These are phyloP conservation scores for Viola pubescens DNA, from an alignment of 441 rosid genomes.

Conservation along the genomic window DNA sequence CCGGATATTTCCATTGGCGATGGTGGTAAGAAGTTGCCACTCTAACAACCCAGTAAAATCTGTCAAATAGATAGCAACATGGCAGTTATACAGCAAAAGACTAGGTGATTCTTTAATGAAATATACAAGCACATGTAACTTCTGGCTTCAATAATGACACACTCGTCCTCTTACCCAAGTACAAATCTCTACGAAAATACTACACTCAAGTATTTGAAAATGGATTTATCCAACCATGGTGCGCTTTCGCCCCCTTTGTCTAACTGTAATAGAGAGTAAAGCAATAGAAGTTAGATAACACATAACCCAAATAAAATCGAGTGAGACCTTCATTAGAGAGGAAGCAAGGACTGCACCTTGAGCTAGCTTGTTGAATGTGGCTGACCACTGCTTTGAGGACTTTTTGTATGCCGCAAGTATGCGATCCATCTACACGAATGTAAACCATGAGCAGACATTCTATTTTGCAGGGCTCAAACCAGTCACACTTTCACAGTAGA, in stretches of 20 bases:
- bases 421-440: conserved; percentile 56
- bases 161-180: no score
- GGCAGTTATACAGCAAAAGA: no score
- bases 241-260: conserved; percentile 86
- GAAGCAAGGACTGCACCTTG: conserved; percentile 40
- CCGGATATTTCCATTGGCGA: no score
- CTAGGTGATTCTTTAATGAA: no score
- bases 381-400: conserved; percentile 95
- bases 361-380: conserved; percentile 84
- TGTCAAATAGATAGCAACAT: no score
- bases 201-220: not conserved
- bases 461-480: not conserved
- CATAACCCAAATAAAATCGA: conserved; percentile 4
- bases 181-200: no score
- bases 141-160: no score
- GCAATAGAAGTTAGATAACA: conserved; percentile 3
- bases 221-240: conserved; percentile 74
- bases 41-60: no score
- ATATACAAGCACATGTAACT: no score
- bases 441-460: conserved; percentile 3
- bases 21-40: no score
- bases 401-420: conserved; percentile 71
- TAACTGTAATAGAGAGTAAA: conserved; percentile 36
- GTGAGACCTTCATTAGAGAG: not conserved
- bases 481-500: not conserved